Base-by-base conservation (phyloP, 2,329 filamentous ascomycete species). In the Trichophyton rubrum region DNA sequence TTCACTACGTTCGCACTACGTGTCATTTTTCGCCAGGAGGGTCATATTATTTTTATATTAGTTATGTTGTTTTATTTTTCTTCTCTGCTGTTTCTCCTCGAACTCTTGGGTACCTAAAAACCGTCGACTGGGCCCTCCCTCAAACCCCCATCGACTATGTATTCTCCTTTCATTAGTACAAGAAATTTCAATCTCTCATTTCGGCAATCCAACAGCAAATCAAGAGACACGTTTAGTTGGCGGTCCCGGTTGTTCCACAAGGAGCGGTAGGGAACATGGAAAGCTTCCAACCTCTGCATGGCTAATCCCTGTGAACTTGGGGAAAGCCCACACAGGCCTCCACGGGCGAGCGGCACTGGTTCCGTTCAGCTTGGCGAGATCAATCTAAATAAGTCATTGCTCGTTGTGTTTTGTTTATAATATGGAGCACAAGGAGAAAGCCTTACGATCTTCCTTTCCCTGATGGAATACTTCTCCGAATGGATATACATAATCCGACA, bases 161-260 rank as follows among this genome's bases (percentile, higher is more conserved):
- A 35, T 35, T 6, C 33, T 27, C 17, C 47, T 51, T 13, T 8
- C 13, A 51, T 51, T 51, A 24, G 47, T 55, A n/a, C 49, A 35
- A 33, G 33, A 24, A 55, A 5, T 33, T 33, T 27, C 49, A 27
- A 13, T 55, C 49, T 55, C 24, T 27, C 13, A 55, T 55, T 55
- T 55, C 49, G 49, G 49, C 49, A 55, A 55, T 55, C n/a, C 49
- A 55, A 6, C n/a, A 55, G 49, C 49, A 33, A 35, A 55, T 55
- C 49, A 55, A n/a, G 49, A 8, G 9, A 49, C 30, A n/a, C 7
- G 2, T 55, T 35, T 35, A 27, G 49, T 55, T 35, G 9, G 49
- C 49, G 27, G 30, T 55, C 24, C 49, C 49, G 49, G 49, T 35
- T 55, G 49, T 55, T 55, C 49, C 49, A 55, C 49, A 35, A 35